Percentiles rank a stretch among this genome's conserved stretches.
phyloP scores from a whole-genome alignment of 805 yeast species.

The Starmerella lactis-condensi region DNA sequence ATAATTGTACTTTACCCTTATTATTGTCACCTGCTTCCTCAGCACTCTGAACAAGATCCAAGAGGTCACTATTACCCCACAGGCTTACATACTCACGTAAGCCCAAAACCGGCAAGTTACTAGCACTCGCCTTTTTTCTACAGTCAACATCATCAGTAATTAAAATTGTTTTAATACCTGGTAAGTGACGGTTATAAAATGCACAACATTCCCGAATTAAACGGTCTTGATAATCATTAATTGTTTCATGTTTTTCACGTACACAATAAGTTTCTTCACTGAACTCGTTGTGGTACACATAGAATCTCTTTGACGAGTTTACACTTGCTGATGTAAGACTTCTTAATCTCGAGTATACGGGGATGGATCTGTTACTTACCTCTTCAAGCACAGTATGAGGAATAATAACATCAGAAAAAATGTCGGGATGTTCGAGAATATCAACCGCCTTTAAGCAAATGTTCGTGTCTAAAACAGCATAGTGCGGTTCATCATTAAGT shows the following conservation, averaged over 20 bases:
- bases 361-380: conserved; percentile 69
- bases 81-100: conserved; percentile 52
- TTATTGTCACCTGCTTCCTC: conserved; percentile 13
- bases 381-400: conserved; percentile 93
- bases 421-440: conserved; percentile 54
- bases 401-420: conserved; percentile 76
- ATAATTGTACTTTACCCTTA: conserved; percentile 34
- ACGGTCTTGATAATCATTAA: conserved; percentile 81
- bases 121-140: conserved; percentile 32
- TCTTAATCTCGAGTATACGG: conserved; percentile 71
- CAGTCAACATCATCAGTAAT: conserved; percentile 60
- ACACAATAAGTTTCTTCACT: conserved; percentile 46
- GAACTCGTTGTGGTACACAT: conserved; percentile 88
- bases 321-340: conserved; percentile 36
- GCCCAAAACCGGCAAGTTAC: conserved; percentile 27
- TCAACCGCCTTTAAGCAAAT: conserved; percentile 79
- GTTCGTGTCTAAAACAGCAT: conserved; percentile 72
- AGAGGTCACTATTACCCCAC: conserved; percentile 47
- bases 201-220: conserved; percentile 59
- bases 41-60: conserved; percentile 28
- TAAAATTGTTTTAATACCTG: conserved; percentile 20
- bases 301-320: conserved; percentile 54
- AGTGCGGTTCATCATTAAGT: too few relatives aligned
- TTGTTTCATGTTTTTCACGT: conserved; percentile 47
- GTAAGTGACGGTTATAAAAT: conserved; percentile 57